Conservation (phyloP, 139 green algal species). For the Bryopsis sp. region DNA sequence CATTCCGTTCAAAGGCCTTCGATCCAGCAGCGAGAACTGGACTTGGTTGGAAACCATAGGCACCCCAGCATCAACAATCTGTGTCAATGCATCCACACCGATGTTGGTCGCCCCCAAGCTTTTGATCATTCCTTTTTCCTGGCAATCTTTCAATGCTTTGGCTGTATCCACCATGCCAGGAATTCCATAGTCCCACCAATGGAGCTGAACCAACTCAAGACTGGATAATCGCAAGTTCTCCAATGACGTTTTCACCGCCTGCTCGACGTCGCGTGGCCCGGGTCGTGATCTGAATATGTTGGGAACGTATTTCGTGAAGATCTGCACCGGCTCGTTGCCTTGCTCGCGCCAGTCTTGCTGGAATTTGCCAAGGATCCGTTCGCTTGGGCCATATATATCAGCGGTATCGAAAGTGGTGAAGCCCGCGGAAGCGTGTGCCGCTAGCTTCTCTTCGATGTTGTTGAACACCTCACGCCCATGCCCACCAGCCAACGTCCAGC, state of each 20-base stretch:
- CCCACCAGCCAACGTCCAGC: constrained; percentile 56
- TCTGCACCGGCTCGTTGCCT: constrained; percentile 1
- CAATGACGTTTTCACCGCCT: constrained; percentile 26
- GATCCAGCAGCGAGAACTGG: constrained; percentile 66
- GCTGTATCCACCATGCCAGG: constrained; percentile 45
- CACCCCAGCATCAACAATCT: constrained; percentile 50
- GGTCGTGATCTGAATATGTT: constrained; percentile 32
- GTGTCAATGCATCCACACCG: constrained; percentile 33
- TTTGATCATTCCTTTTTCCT: constrained; percentile 30
- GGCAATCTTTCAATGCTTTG: constrained; percentile 36
- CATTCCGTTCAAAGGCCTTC: constrained; percentile 47
- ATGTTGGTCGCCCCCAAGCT: constrained; percentile 62
- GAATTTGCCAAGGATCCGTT: constrained; percentile 41
- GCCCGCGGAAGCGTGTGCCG: constrained; percentile 40
- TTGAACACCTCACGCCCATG: constrained; percentile 45
- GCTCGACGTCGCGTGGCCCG: constrained; percentile 27
- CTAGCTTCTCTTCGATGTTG: constrained; percentile 40
- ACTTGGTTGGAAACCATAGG: constrained; percentile 47
- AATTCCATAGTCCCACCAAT: constrained; percentile 56
- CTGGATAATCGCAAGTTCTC: constrained; percentile 20
- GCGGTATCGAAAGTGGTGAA: constrained; percentile 65
- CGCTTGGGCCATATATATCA: constrained; percentile 58
- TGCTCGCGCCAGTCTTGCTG: constrained; percentile 10
- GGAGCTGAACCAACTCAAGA: constrained; percentile 63
- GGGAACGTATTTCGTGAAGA: constrained; percentile 19